phyloP scores from a whole-genome alignment of 139 green algal genomes.

The Coccomyxa sp. region DNA sequence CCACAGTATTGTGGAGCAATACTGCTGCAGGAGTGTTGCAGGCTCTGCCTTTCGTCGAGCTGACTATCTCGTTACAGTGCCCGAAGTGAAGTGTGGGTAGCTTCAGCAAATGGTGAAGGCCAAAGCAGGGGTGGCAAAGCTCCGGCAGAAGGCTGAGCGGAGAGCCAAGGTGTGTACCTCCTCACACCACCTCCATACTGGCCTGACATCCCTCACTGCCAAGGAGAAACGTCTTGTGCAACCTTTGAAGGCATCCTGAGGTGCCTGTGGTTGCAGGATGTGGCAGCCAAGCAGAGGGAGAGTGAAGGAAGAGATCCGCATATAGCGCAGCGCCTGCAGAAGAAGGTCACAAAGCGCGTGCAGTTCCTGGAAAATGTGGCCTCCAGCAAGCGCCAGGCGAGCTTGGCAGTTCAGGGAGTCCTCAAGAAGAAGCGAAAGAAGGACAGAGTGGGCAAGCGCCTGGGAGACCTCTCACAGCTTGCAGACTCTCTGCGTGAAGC shows the following conservation, averaged over 20 bases:
- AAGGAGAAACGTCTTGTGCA: no score
- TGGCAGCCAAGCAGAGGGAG: neutral
- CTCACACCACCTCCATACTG: neutral
- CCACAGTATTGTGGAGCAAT: no score
- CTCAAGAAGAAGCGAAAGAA: conserved; percentile 7
- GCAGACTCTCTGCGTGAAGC: conserved; percentile 11
- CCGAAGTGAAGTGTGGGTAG: no score
- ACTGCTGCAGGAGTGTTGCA: no score
- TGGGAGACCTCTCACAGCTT: conserved; percentile 9
- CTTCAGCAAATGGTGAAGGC: neutral
- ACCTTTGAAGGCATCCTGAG: neutral
- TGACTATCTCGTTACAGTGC: no score
- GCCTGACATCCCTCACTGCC: neutral
- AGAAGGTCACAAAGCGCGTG: neutral
- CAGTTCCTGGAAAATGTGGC: neutral
- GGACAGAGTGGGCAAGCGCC: conserved; percentile 4
- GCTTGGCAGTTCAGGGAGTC: neutral
- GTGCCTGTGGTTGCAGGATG: neutral
- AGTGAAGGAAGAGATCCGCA: neutral
- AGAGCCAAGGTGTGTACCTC: neutral
- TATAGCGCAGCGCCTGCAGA: neutral
- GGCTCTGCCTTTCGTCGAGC: no score
- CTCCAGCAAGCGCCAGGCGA: neutral
- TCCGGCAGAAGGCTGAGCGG: neutral
- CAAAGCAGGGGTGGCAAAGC: neutral